Base-by-base conservation (phyloP, 352 stramenopile species). In the Pilasporangium apinafurcum region DNA sequence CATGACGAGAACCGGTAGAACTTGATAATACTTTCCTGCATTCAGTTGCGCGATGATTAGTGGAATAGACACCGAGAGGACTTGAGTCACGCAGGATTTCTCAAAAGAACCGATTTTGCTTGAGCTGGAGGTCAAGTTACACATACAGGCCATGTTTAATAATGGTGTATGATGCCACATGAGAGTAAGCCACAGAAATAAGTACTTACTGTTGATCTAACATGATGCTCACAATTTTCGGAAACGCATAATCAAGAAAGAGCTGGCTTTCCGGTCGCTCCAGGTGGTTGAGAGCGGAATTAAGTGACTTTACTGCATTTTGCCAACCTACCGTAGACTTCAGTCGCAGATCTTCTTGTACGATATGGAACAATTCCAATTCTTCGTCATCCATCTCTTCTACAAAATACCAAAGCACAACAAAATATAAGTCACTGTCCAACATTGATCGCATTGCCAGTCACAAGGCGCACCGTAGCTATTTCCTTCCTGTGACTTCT, bases 241-340 rank as follows among this genome's bases (percentile, higher is more conserved):
- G 37, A 52, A 95, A 92, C 18, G 76, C 76, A 25, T 76, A 71
- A 31, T 90, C 71, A 30, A 95, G 53, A 30, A 93, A 95, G 7
- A 50, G 61, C 51, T 92, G 77, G 37, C 68, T 90, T 51, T 91
- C 83, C 1, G 68, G 55, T 2, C 68, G 64, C 5, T 92, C 72
- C 14, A 89, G 51, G 58, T 92, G 75, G 27, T 58, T 54, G 8
- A 83, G 67, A 34, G 83, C 83, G 22, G 75, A 60, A 25, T 82
- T 88, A 20, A 95, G 76, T 47, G 81, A 83, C 44, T 89, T 90
- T 54, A 92, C 78, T 9, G 83, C 81, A 34, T 93, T 95, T 51
- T 95, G 81, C 83, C 83, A 95, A 32, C 82, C 83, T 36, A 95
- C 83, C 2, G 83, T 95, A n/a, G 83, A 89, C 44, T 95, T 92